Evolutionary conservation across 495 filamentous ascomycete genomes (phyloP).

Genomic region (Hypoxylon fuscum): DNA sequence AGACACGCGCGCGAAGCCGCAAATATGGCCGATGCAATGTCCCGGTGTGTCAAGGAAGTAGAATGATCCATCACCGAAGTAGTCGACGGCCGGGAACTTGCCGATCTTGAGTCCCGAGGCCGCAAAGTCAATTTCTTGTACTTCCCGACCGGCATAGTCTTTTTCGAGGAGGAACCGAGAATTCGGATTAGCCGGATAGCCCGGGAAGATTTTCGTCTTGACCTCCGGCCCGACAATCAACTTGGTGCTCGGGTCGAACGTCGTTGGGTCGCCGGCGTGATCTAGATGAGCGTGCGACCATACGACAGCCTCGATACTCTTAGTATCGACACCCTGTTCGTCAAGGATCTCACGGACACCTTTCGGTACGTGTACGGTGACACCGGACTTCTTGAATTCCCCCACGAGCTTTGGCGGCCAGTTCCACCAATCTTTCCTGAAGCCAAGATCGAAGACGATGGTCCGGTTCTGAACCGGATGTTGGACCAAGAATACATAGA

Average conservation of each 20-base stretch:
- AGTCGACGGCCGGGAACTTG: constrained; percentile 64
- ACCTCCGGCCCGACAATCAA: constrained; percentile 68
- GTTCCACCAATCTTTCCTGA: constrained; percentile 61
- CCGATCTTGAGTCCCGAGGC: constrained; percentile 52
- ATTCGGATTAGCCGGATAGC: constrained; percentile 58
- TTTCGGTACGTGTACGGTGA: constrained; percentile 52
- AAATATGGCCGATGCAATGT: constrained; percentile 66
- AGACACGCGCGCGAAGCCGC: constrained; percentile 63
- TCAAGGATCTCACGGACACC: constrained; percentile 61
- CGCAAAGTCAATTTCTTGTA: constrained; percentile 58
- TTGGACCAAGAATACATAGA: constrained; percentile 65
- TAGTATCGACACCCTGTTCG: constrained; percentile 54
- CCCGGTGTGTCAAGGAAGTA: constrained; percentile 67
- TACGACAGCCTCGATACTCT: constrained; percentile 64
- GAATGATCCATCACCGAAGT: constrained; percentile 68
- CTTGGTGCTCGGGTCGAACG: constrained; percentile 58
- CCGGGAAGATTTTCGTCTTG: constrained; percentile 56
- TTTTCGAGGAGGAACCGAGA: constrained; percentile 54
- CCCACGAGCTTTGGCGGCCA: constrained; percentile 48
- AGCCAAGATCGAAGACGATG: constrained; percentile 68
- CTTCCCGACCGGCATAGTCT: constrained; percentile 52
- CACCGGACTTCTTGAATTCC: constrained; percentile 27
- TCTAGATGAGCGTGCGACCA: constrained; percentile 71
- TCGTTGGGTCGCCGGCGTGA: constrained; percentile 65
- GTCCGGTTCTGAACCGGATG: constrained; percentile 53